Evolutionary conservation across 106 monocot species (phyloP).

Genomic region (Gastrodia elata): DNA sequence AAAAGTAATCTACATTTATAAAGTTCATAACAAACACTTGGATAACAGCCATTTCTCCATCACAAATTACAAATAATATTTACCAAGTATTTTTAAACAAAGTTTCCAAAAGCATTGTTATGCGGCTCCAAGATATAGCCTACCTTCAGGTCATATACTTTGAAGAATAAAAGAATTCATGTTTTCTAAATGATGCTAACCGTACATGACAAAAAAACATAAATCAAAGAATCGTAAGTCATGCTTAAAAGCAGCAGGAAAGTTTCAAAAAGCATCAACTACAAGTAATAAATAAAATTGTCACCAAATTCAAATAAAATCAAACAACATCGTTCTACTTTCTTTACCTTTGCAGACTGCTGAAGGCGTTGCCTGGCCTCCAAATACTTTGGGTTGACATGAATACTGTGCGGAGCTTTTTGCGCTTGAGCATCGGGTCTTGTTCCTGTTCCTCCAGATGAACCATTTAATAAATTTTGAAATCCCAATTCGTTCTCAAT

Average conservation of each 20-base stretch:
- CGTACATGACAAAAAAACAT: background rate
- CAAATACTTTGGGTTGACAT: constrained; percentile 96
- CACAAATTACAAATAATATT: background rate
- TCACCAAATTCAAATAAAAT: background rate
- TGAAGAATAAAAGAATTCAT: background rate
- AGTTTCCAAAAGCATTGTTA: background rate
- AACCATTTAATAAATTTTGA: constrained; percentile 43
- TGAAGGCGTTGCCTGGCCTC: constrained; percentile 84
- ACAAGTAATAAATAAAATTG: background rate
- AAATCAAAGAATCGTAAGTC: background rate
- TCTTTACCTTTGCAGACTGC: constrained; percentile 43
- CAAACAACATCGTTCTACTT: background rate
- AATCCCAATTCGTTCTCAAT: constrained; percentile 92
- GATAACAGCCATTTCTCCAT: background rate
- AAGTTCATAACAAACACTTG: background rate
- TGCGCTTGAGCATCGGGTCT: constrained; percentile 55
- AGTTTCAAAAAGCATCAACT: background rate
- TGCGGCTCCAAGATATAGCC: too few species aligned
- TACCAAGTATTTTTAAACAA: background rate
- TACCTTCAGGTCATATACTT: too few species aligned
- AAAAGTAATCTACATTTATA: background rate
- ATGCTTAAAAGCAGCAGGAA: background rate
- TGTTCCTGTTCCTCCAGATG: constrained; percentile 48
- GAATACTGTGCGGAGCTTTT: constrained; percentile 70
- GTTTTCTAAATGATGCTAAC: background rate